Evolutionary conservation across 2,329 filamentous ascomycete species (phyloP).

Genomic region (Sporothrix phasma): DNA sequence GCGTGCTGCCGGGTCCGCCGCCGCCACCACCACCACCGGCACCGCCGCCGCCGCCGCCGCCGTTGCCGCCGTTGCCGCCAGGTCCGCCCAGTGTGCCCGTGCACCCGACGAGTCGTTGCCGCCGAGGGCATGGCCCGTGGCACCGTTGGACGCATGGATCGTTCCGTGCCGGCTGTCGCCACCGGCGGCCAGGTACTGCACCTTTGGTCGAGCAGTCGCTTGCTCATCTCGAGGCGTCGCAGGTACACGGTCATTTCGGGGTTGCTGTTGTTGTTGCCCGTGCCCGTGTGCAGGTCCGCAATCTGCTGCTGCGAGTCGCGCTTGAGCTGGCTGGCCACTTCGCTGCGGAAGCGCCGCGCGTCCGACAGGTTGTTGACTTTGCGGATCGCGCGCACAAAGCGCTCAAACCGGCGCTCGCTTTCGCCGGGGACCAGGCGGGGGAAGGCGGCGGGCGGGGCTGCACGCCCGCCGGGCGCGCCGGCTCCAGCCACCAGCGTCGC

Average conservation of each 20-base stretch:
- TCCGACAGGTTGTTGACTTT: slow-evolving; percentile 88
- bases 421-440: slow-evolving; percentile 74
- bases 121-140: background rate
- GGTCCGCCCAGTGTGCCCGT: background rate
- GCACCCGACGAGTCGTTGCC: background rate
- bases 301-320: slow-evolving; percentile 63
- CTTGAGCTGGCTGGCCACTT: slow-evolving; percentile 85
- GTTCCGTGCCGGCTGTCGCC: slow-evolving; percentile 36
- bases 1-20: too few relatives aligned
- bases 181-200: slow-evolving; percentile 66
- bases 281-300: slow-evolving; percentile 1
- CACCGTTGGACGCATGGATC: background rate
- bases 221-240: slow-evolving; percentile 82
- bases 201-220: slow-evolving; percentile 79
- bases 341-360: slow-evolving; percentile 81
- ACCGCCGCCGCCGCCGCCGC: slow-evolving; percentile 8
- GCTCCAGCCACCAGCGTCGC: background rate
- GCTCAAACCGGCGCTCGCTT: slow-evolving; percentile 86
- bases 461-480: background rate
- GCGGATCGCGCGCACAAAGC: slow-evolving; percentile 88
- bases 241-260: slow-evolving; percentile 74
- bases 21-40: slow-evolving; percentile 16
- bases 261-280: slow-evolving; percentile 27
- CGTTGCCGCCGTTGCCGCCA: background rate
- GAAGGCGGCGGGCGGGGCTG: slow-evolving; percentile 37